Conservation (phyloP, 164 flowering plant species). For the Cinnamomum micranthum region DNA sequence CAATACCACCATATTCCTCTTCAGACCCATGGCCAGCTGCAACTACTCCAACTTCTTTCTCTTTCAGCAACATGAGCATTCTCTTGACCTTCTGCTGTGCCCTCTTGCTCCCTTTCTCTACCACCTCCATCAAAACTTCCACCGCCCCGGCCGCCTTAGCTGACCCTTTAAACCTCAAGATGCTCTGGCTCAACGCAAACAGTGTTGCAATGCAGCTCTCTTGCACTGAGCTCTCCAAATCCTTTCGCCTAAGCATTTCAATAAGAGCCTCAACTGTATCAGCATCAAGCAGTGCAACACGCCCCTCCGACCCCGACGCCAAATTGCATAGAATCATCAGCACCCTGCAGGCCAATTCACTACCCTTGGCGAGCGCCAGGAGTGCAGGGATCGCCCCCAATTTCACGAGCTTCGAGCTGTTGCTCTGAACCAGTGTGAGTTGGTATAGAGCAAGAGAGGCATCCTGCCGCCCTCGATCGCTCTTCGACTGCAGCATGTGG, state of each 20-base stretch:
- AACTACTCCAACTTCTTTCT: constrained; percentile 24
- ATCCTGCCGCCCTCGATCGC: constrained; percentile 71
- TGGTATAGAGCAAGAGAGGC: constrained; percentile 86
- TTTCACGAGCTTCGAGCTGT: constrained; percentile 67
- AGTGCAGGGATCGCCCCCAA: constrained; percentile 57
- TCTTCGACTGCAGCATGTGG: constrained; percentile 59
- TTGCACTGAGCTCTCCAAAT: constrained; percentile 39
- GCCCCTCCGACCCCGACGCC: constrained; percentile 65
- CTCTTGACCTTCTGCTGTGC: constrained; percentile 64
- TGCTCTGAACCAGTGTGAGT: constrained; percentile 59
- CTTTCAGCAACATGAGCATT: constrained; percentile 54
- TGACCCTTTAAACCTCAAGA: constrained; percentile 71
- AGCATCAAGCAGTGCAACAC: constrained; percentile 77
- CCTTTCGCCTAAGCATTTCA: constrained; percentile 33
- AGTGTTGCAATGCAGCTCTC: constrained; percentile 78
- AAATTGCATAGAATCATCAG: constrained; percentile 68
- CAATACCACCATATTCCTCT: constrained; percentile 31
- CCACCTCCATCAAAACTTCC: constrained; percentile 43
- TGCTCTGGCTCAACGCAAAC: constrained; percentile 68
- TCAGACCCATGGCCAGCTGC: neutral
- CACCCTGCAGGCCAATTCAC: constrained; percentile 39
- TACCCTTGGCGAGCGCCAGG: constrained; percentile 37
- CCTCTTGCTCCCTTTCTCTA: constrained; percentile 57
- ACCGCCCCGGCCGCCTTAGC: constrained; percentile 59
- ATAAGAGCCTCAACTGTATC: constrained; percentile 67